Conservation (phyloP, 495 filamentous ascomycete genomes). For the Tuber magnatum region DNA sequence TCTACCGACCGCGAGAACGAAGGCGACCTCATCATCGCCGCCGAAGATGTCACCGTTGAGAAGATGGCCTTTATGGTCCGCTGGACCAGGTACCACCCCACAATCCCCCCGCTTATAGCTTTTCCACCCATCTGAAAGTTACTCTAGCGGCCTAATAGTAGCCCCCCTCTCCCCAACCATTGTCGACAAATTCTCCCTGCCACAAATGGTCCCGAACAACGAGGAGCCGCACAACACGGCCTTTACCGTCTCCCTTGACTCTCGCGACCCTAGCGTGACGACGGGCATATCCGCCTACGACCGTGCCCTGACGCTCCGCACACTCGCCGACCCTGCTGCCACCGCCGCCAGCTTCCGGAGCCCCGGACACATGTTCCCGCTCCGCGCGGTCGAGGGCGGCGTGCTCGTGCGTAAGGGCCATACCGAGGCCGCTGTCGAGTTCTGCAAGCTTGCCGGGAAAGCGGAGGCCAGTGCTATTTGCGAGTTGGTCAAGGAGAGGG, state of each 20-base stretch:
- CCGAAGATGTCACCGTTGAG: constrained; percentile 70
- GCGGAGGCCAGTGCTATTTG: constrained; percentile 71
- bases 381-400: constrained; percentile 72
- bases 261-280: constrained; percentile 60
- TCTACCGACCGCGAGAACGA: constrained; percentile 88
- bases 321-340: constrained; percentile 61
- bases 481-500: constrained; percentile 64
- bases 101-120: neutral
- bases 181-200: constrained; percentile 61
- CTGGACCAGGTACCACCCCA: constrained; percentile 53
- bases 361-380: constrained; percentile 85
- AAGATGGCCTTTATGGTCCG: constrained; percentile 96
- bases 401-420: constrained; percentile 73
- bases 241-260: constrained; percentile 83
- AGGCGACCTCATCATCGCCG: constrained; percentile 94
- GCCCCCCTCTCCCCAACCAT: constrained; percentile 66
- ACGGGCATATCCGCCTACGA: constrained; percentile 90
- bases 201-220: constrained; percentile 80
- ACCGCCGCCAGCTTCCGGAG: constrained; percentile 59
- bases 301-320: constrained; percentile 70
- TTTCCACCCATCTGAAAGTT: constrained; percentile 5
- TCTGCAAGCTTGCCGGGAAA: constrained; percentile 74
- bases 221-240: constrained; percentile 82
- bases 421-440: constrained; percentile 85
- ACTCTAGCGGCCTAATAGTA: constrained; percentile 74